Percentiles rank a stretch among this genome's conserved stretches.
Conservation (phyloP, 2,329 filamentous ascomycete genomes). For the Aspergillus novofumigatus region DNA sequence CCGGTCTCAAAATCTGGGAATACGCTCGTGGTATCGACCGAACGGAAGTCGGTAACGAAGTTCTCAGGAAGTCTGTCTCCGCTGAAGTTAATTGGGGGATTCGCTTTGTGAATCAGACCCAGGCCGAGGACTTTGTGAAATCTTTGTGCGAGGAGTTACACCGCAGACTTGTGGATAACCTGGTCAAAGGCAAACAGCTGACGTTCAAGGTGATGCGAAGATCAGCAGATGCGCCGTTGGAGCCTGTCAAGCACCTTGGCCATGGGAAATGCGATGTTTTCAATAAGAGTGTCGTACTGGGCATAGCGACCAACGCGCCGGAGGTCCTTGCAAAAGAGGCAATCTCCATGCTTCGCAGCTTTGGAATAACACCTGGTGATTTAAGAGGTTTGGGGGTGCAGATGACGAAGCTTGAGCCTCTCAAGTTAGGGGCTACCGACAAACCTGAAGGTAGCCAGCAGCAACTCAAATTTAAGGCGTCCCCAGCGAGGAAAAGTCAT, state of each 20-base stretch:
- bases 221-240: constrained; percentile 77
- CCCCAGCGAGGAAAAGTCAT: constrained; percentile 26
- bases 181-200: constrained; percentile 80
- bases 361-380: constrained; percentile 83
- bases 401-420: constrained; percentile 83
- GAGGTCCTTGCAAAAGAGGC: constrained; percentile 74
- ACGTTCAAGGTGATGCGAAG: constrained; percentile 95
- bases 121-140: constrained; percentile 86
- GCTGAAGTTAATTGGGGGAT: constrained; percentile 99
- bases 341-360: constrained; percentile 75
- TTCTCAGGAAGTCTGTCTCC: constrained; percentile 86
- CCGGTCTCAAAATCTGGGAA: constrained; percentile 83
- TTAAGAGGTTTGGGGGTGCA: constrained; percentile 89
- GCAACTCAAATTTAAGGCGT: constrained; percentile 65
- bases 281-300: constrained; percentile 80
- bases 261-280: constrained; percentile 94
- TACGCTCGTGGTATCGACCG: constrained; percentile 86
- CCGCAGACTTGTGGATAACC: constrained; percentile 72
- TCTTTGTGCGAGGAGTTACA: constrained; percentile 83
- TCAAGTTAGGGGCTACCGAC: constrained; percentile 56
- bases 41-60: constrained; percentile 79
- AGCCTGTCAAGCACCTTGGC: constrained; percentile 87
- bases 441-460: constrained; percentile 70
- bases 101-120: constrained; percentile 83
- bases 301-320: constrained; percentile 74